Base-by-base conservation (phyloP, 1,284 basidiomycete genomes). In the Papiliotrema laurentii region DNA sequence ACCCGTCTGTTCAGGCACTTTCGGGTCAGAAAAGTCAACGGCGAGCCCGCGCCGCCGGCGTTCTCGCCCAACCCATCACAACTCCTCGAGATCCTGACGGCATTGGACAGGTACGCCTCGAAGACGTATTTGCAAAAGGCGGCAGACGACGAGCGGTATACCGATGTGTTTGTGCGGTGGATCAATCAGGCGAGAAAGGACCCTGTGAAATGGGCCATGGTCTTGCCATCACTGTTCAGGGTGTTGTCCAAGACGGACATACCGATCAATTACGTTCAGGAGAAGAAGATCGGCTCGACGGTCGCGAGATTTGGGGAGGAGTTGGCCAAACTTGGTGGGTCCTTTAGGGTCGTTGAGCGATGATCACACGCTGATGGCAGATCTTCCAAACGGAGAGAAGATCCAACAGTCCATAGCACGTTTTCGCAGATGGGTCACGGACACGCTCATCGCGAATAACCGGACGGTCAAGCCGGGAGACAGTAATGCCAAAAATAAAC, bases 241-340 rank as follows among this genome's bases (percentile, higher is more conserved):
- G 35, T 50, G 30, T 53, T 71, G 5, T 45, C 63, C 1, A 57
- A 59, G 38, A 70, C 65, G 4, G 61, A 68, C 31, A 68, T 71
- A 57, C 51, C 65, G 0, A 40, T 60, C 11, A 53, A 69, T 45
- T 54, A 48, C 36, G 50, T 66, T 18, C 34, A 42, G 7, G 55
- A 68, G 1, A 46, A 47, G 22, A 59, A 56, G 27, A 53, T 70
- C 10, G 55, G 39, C 18, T 60, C 36, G 24, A 16, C 50, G 5
- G 54, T 55, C 21, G 55, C 48, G 34, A 18, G 14, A 19, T 58
- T 54, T 2, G 30, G 47, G 5, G 51, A 61, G n/a, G 44, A 49
- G n/a, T 11, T 18, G 6, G 34, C 34, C 9, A 36, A 18, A 36
- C 18, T 18, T 36, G 10, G 34, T 36, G 34, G 19, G 34, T 36